phyloP scores from a whole-genome alignment of 345 rosid species.

The Durio zibethinus region DNA sequence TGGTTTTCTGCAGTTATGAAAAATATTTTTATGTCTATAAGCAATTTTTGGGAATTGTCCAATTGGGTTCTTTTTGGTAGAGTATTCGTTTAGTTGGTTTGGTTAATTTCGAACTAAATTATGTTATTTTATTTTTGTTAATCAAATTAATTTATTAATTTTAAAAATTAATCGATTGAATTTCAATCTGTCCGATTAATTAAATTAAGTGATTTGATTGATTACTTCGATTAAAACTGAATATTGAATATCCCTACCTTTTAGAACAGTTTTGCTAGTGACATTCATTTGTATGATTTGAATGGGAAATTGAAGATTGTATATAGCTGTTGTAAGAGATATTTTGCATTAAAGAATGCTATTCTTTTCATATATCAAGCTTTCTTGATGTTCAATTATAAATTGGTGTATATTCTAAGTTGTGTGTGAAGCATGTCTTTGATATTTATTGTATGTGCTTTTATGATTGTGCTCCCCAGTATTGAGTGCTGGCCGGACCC shows the following conservation, averaged over 20 bases:
- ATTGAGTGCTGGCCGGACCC: conserved; percentile 99
- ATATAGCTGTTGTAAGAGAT: not conserved
- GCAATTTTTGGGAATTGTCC: not conserved
- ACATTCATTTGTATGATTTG: not conserved
- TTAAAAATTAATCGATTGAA: too few species aligned
- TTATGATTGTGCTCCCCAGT: conserved; percentile 32
- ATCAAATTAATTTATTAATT: too few species aligned
- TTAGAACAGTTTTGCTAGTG: not conserved
- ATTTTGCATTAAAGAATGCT: not conserved
- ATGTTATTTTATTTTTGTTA: too few species aligned
- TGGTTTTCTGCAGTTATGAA: not conserved
- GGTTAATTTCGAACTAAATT: too few species aligned
- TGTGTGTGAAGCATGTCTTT: not conserved
- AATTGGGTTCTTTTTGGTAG: too few species aligned
- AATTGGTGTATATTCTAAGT: not conserved
- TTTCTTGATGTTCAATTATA: not conserved
- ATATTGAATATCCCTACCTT: too few species aligned
- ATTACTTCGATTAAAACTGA: too few species aligned
- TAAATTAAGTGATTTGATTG: too few species aligned
- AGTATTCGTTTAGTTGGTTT: too few species aligned
- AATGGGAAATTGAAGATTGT: not conserved
- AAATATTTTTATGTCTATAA: not conserved
- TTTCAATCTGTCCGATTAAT: too few species aligned
- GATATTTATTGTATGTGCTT: not conserved
- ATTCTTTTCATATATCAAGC: not conserved